Evolutionary conservation across 1,284 basidiomycete genomes (phyloP).

Genomic region (Exobasidium cylindrosporum): DNA sequence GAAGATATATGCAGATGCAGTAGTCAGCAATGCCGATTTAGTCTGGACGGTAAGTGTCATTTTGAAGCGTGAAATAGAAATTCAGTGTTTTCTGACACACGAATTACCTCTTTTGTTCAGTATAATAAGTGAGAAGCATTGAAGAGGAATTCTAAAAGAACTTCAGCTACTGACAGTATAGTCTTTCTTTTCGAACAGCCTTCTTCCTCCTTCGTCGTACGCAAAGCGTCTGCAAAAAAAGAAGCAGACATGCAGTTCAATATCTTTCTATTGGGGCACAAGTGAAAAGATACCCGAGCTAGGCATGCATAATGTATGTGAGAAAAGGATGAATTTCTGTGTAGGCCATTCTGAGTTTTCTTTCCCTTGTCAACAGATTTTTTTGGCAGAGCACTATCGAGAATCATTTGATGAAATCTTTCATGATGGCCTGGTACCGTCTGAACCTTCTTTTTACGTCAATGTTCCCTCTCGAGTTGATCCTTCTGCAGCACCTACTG

Average conservation of each 20-base stretch:
- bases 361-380: conserved; percentile 26
- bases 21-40: conserved; percentile 62
- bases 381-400: conserved; percentile 57
- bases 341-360: too few species aligned
- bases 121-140: conserved; percentile 53
- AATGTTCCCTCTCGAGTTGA: conserved; percentile 60
- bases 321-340: neutral
- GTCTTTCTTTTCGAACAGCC: conserved; percentile 44
- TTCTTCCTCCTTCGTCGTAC: conserved; percentile 56
- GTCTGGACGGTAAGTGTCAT: conserved; percentile 57
- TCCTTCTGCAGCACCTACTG: conserved; percentile 53
- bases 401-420: conserved; percentile 62
- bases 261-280: conserved; percentile 63
- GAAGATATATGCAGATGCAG: conserved; percentile 58
- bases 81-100: neutral
- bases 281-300: conserved; percentile 57
- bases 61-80: neutral
- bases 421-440: conserved; percentile 58
- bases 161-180: conserved; percentile 1
- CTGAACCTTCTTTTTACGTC: conserved; percentile 62
- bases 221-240: conserved; percentile 41
- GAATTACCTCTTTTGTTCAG: neutral
- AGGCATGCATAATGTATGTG: conserved; percentile 57
- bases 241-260: conserved; percentile 59
- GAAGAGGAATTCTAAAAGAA: neutral